phyloP scores from a whole-genome alignment of 1,284 basidiomycete genomes.

The Ceratobasidium theobromae region DNA sequence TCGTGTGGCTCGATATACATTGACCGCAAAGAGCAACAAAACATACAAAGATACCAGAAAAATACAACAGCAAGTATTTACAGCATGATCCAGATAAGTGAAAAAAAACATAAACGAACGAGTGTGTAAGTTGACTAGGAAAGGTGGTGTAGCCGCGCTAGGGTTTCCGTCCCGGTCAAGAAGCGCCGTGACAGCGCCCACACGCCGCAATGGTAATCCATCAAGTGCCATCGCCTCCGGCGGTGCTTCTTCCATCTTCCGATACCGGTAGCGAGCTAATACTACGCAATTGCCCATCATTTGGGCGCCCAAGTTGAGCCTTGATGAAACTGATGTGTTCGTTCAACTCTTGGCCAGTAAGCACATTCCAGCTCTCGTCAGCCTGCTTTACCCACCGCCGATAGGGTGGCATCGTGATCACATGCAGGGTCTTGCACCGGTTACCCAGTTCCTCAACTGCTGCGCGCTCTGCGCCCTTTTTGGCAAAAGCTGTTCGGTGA shows the following conservation, averaged over 20 bases:
- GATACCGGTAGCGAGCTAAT: neutral
- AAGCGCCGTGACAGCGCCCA: no score
- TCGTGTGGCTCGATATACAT: no score
- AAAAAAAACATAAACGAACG: no score
- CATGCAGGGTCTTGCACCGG: constrained; percentile 3
- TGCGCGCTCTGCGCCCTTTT: constrained; percentile 13
- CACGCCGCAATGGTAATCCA: no score
- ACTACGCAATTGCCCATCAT: constrained; percentile 23
- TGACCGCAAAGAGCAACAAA: no score
- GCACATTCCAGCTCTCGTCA: constrained; percentile 1
- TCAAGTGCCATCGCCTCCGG: neutral
- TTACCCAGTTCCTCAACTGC: neutral
- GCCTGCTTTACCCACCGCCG: constrained; percentile 20
- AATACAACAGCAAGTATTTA: no score
- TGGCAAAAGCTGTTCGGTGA: constrained; percentile 25
- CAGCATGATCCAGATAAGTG: no score
- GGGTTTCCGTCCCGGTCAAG: no score
- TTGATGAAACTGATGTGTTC: constrained; percentile 27
- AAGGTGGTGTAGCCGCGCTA: no score
- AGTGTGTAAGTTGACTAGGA: no score
- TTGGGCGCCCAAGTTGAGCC: constrained; percentile 22
- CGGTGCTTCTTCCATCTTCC: neutral
- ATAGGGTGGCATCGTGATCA: constrained; percentile 29
- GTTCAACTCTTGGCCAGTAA: constrained; percentile 18
- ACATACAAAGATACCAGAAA: no score